A percentile compares a stretch with the other conserved stretches of the same genome.
Evolutionary conservation across 2,329 filamentous ascomycete genomes (phyloP).

Genomic region (Cladophialophora exuberans): DNA sequence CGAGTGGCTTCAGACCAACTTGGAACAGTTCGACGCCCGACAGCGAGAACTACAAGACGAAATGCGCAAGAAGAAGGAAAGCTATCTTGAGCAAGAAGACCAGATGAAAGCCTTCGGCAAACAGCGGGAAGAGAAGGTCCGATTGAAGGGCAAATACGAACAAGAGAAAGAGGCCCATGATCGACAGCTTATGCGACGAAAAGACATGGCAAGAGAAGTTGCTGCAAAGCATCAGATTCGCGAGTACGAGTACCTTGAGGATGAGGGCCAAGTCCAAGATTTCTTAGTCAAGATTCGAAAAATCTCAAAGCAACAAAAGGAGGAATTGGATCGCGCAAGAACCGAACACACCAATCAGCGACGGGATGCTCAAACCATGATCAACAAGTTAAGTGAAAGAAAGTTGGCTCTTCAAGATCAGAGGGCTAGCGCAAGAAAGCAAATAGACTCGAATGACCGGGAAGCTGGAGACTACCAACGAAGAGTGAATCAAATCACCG

Average conservation of each 20-base stretch:
- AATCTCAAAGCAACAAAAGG: conserved; percentile 75
- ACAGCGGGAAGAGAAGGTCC: conserved; percentile 45
- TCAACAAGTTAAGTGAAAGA: conserved; percentile 74
- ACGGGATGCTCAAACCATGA: conserved; percentile 68
- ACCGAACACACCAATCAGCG: conserved; percentile 74
- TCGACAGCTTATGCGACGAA: conserved; percentile 71
- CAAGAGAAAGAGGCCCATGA: conserved; percentile 88
- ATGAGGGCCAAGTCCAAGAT: conserved; percentile 70
- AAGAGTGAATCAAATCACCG: conserved; percentile 71
- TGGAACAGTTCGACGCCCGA: conserved; percentile 77
- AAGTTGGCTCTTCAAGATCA: conserved; percentile 74
- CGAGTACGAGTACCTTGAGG: conserved; percentile 79
- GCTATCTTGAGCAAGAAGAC: conserved; percentile 66
- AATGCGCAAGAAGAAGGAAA: conserved; percentile 63
- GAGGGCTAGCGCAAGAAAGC: conserved; percentile 72
- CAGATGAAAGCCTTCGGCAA: conserved; percentile 43
- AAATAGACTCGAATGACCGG: conserved; percentile 73
- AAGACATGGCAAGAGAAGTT: conserved; percentile 75
- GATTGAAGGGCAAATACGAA: conserved; percentile 69
- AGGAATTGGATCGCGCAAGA: conserved; percentile 73
- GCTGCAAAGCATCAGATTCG: conserved; percentile 78
- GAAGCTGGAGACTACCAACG: conserved; percentile 68
- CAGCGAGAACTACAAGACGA: conserved; percentile 68
- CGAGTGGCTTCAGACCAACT: conserved; percentile 68
- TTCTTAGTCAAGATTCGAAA: conserved; percentile 80